Evolutionary conservation across 805 yeast genomes (phyloP).

Genomic region (Maudiozyma bulderi): DNA sequence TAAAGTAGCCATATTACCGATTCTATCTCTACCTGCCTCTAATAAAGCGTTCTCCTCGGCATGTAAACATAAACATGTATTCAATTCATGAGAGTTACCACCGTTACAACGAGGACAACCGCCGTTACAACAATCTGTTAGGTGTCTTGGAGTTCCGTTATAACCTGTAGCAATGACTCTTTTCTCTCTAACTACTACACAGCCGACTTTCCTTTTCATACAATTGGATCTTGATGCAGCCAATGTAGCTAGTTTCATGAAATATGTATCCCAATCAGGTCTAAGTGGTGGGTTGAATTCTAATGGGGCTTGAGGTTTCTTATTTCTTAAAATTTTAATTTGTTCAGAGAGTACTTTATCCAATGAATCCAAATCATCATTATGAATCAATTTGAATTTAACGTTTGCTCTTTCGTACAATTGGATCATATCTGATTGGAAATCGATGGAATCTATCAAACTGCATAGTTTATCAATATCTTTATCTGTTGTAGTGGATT

Average conservation of each 20-base stretch:
- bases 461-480: conserved; percentile 30
- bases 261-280: conserved; percentile 94
- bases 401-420: conserved; percentile 20
- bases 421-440: conserved; percentile 9
- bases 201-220: conserved; percentile 95
- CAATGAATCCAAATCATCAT: conserved; percentile 4
- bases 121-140: conserved; percentile 86
- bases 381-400: conserved; percentile 12
- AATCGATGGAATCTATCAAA: conserved; percentile 24
- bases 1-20: conserved; percentile 50
- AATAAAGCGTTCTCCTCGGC: conserved; percentile 95
- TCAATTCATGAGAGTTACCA: conserved; percentile 55
- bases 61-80: conserved; percentile 87
- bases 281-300: conserved; percentile 33
- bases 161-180: conserved; percentile 94
- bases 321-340: conserved; percentile 9
- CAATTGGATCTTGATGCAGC: conserved; percentile 92
- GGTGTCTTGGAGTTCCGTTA: conserved; percentile 91
- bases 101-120: conserved; percentile 87
- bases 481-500: conserved; percentile 7
- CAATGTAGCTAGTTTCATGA: conserved; percentile 85
- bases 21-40: conserved; percentile 87
- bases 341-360: conserved; percentile 9
- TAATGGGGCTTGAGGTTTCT: conserved; percentile 6
- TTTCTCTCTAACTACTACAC: conserved; percentile 79